Percentiles rank a stretch among this genome's conserved stretches.
phyloP scores from a whole-genome alignment of 2,329 filamentous ascomycete genomes.

The Alternaria angustiovoidea region DNA sequence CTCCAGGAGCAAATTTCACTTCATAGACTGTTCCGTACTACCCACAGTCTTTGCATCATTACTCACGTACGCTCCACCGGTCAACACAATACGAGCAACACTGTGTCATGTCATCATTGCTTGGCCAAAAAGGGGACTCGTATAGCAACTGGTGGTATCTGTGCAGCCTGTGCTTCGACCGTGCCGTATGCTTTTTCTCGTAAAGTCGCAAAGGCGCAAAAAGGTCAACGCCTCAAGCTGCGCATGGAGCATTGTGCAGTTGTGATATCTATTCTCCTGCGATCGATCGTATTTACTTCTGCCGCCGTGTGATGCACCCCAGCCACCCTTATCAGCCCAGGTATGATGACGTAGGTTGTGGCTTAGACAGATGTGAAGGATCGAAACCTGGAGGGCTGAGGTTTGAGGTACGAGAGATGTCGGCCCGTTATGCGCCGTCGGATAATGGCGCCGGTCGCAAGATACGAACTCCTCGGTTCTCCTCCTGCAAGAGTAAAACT shows the following conservation, averaged over 20 bases:
- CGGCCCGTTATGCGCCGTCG: neutral
- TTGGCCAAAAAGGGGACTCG: neutral
- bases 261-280: neutral
- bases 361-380: neutral
- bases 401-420: slow-evolving; percentile 1
- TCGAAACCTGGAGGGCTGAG: neutral
- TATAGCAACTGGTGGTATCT: neutral
- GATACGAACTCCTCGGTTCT: slow-evolving; percentile 2
- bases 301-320: neutral
- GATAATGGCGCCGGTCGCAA: neutral
- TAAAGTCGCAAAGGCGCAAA: neutral
- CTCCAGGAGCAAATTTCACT: neutral
- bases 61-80: neutral
- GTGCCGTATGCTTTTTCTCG: neutral
- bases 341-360: neutral
- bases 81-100: neutral
- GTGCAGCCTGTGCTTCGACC: neutral
- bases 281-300: neutral
- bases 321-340: neutral
- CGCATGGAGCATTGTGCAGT: neutral
- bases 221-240: neutral
- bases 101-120: neutral
- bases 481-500: neutral
- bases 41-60: neutral
- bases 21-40: neutral